These are phyloP conservation scores for Phylloporus arenicola DNA, from an alignment of 768 basidiomycete species.

Conservation along the genomic window DNA sequence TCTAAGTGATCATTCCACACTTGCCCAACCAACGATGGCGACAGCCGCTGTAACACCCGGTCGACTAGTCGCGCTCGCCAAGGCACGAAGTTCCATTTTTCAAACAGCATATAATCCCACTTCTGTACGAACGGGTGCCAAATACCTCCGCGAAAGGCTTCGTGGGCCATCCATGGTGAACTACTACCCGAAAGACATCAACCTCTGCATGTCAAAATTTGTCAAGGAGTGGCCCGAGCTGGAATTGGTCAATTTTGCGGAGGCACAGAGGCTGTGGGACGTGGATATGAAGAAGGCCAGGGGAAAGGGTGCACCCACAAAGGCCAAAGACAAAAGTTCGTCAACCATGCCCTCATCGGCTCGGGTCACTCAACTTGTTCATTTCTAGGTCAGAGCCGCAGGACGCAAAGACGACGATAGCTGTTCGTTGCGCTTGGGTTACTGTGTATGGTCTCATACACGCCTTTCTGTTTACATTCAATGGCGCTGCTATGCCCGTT, in stretches of 20 bases:
- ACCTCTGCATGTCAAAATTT: slow-evolving; percentile 50
- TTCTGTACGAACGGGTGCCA: slow-evolving; percentile 78
- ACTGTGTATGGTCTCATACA: too few relatives aligned
- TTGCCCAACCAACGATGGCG: neutral
- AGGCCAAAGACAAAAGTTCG: slow-evolving; percentile 65
- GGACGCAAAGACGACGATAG: slow-evolving; percentile 41
- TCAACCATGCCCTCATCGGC: slow-evolving; percentile 4
- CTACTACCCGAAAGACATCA: slow-evolving; percentile 71
- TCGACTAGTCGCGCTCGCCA: slow-evolving; percentile 49
- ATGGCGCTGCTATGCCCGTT: too few relatives aligned
- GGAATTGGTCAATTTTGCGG: slow-evolving; percentile 58
- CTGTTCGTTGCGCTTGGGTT: neutral
- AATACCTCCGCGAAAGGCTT: slow-evolving; percentile 79
- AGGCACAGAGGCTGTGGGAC: slow-evolving; percentile 64
- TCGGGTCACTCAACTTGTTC: neutral
- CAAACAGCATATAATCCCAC: slow-evolving; percentile 86
- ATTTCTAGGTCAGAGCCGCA: slow-evolving; percentile 48
- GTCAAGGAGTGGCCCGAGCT: slow-evolving; percentile 50
- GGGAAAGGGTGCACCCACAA: slow-evolving; percentile 81
- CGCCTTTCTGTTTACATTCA: too few relatives aligned
- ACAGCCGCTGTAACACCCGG: neutral
- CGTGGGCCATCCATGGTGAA: slow-evolving; percentile 80
- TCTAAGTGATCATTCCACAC: too few relatives aligned
- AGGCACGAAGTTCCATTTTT: slow-evolving; percentile 70
- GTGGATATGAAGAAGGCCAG: slow-evolving; percentile 62